Percentiles rank a stretch among this genome's conserved stretches.
Conservation (phyloP, 2,329 filamentous ascomycete species). For the Ascochyta fabae region DNA sequence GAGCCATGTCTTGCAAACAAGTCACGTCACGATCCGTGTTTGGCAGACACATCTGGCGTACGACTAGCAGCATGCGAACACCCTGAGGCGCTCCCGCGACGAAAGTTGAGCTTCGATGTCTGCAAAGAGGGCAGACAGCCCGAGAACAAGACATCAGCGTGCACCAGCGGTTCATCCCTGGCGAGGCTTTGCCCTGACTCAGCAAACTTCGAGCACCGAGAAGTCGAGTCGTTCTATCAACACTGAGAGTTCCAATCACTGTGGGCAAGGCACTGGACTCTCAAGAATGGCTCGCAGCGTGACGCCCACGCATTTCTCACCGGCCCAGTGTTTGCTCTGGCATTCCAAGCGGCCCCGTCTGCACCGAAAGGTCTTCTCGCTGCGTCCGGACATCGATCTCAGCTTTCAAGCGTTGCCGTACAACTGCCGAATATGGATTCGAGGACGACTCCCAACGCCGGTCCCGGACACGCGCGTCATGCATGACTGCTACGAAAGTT, state of each 20-base stretch:
- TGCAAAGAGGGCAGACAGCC: slow-evolving; percentile 16
- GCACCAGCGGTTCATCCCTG: slow-evolving; percentile 22
- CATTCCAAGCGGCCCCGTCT: slow-evolving; percentile 5
- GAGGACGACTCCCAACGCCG: slow-evolving; percentile 26
- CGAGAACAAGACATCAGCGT: slow-evolving; percentile 24
- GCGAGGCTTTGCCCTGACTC: slow-evolving; percentile 20
- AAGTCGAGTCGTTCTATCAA: slow-evolving; percentile 17
- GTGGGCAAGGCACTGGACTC: slow-evolving; percentile 27
- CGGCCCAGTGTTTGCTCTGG: slow-evolving; percentile 3
- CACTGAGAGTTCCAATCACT: slow-evolving; percentile 19
- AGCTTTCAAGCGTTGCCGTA: slow-evolving; percentile 36
- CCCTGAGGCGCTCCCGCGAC: slow-evolving; percentile 33
- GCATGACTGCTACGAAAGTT: slow-evolving; percentile 41
- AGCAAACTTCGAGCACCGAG: slow-evolving; percentile 20
- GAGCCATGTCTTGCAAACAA: slow-evolving; percentile 36
- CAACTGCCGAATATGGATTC: slow-evolving; percentile 33
- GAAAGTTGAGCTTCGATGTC: slow-evolving; percentile 34
- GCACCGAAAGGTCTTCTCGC: slow-evolving; percentile 26
- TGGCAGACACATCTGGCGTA: slow-evolving; percentile 41
- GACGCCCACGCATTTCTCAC: slow-evolving; percentile 13
- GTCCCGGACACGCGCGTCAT: slow-evolving; percentile 36
- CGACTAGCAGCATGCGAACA: slow-evolving; percentile 44
- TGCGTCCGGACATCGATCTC: slow-evolving; percentile 25
- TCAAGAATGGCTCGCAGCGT: slow-evolving; percentile 28
- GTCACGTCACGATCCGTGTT: slow-evolving; percentile 38